phyloP scores from a whole-genome alignment of 768 basidiomycete species.

The Boletales sp. region DNA sequence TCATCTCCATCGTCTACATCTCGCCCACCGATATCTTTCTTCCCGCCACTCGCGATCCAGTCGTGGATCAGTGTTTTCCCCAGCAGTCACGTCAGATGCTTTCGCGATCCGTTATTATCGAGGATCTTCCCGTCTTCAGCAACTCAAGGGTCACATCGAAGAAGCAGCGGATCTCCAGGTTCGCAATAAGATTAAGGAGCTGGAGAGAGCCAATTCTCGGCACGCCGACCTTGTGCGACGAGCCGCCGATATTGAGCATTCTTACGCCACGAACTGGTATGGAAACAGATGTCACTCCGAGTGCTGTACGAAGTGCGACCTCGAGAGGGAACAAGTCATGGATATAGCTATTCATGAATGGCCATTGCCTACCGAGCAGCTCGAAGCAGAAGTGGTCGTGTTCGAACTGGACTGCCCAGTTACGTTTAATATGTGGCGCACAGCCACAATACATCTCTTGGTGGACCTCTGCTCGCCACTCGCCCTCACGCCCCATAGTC shows the following conservation, averaged over 20 bases:
- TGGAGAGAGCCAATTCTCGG: constrained; percentile 15
- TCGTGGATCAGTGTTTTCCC: constrained; percentile 31
- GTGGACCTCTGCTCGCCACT: too few relatives aligned
- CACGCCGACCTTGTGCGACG: constrained; percentile 14
- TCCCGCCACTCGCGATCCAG: constrained; percentile 22
- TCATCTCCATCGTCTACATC: constrained; percentile 25
- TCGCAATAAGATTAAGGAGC: constrained; percentile 27
- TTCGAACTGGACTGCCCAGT: too few relatives aligned
- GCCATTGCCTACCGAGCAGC: too few relatives aligned
- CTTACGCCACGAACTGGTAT: neutral
- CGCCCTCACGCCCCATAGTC: constrained; percentile 20
- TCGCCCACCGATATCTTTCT: constrained; percentile 29
- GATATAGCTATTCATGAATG: too few relatives aligned
- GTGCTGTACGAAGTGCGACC: constrained; percentile 28
- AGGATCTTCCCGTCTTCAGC: constrained; percentile 16
- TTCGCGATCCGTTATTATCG: constrained; percentile 38
- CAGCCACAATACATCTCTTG: too few relatives aligned
- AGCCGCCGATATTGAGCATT: neutral
- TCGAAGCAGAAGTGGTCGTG: too few relatives aligned
- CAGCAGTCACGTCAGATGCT: constrained; percentile 4
- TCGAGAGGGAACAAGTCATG: constrained; percentile 17
- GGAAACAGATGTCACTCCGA: neutral
- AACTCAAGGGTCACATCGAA: constrained; percentile 30
- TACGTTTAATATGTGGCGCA: too few relatives aligned
- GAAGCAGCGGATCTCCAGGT: constrained; percentile 15